Conservation (phyloP, 495 filamentous ascomycete genomes). For the Penicillium samsonianum region DNA sequence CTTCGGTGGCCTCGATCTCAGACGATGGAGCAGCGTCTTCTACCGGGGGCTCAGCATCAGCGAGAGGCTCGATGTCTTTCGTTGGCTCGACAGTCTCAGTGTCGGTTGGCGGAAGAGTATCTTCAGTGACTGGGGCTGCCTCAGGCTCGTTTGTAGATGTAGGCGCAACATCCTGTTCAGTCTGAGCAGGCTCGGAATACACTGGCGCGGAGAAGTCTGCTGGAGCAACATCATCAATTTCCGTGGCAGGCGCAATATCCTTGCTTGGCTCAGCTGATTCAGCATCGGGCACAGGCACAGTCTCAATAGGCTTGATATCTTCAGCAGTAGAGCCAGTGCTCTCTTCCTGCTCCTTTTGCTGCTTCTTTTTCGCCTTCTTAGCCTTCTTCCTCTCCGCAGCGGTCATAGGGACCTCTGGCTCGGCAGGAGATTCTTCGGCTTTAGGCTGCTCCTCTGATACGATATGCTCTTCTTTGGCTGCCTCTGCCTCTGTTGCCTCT, state of each 20-base stretch:
- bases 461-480: not conserved
- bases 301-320: slow-evolving; percentile 9
- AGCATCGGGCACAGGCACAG: not conserved
- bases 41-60: slow-evolving; percentile 3
- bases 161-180: slow-evolving; percentile 6
- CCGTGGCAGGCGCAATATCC: not conserved
- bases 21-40: not conserved
- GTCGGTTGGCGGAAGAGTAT: not conserved
- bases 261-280: slow-evolving; percentile 10
- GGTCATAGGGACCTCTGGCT: slow-evolving; percentile 21
- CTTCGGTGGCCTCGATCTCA: not conserved
- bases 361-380: slow-evolving; percentile 25
- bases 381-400: slow-evolving; percentile 45
- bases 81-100: slow-evolving; percentile 7
- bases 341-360: slow-evolving; percentile 18
- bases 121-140: not conserved
- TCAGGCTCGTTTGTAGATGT: slow-evolving; percentile 3
- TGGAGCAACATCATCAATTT: not conserved
- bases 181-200: not conserved
- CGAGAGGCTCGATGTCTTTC: not conserved
- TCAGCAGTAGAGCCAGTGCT: slow-evolving; percentile 12
- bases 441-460: slow-evolving; percentile 1
- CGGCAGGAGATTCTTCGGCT: slow-evolving; percentile 3
- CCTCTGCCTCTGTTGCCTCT: not conserved
- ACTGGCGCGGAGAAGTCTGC: not conserved